phyloP scores from a whole-genome alignment of 2,329 filamentous ascomycete species.

The Macrophomina pseudophaseolina region DNA sequence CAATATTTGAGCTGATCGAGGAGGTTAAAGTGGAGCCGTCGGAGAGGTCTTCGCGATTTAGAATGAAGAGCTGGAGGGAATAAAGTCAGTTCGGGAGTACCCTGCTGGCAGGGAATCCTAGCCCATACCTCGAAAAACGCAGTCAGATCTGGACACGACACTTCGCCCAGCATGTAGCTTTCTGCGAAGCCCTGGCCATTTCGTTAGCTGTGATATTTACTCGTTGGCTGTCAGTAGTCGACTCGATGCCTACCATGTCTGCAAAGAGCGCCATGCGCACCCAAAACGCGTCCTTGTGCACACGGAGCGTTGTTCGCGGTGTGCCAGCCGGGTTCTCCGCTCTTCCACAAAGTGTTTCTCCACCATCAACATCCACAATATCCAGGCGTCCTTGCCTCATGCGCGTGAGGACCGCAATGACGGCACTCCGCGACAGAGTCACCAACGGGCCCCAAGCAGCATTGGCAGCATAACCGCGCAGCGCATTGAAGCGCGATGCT shows the following conservation, averaged over 20 bases:
- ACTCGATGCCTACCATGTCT: constrained; percentile 62
- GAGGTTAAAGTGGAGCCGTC: constrained; percentile 70
- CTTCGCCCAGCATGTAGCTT: constrained; percentile 74
- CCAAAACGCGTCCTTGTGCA: constrained; percentile 73
- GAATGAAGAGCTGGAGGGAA: constrained; percentile 66
- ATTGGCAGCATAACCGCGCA: constrained; percentile 50
- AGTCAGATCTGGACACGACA: constrained; percentile 69
- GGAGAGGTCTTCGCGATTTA: constrained; percentile 67
- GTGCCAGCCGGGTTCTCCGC: constrained; percentile 43
- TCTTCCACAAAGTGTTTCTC: constrained; percentile 49
- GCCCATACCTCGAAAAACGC: constrained; percentile 66
- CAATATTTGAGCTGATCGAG: constrained; percentile 61
- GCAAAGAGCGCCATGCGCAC: constrained; percentile 70
- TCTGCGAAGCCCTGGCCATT: constrained; percentile 65
- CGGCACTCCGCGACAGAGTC: constrained; percentile 50
- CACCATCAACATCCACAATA: constrained; percentile 50
- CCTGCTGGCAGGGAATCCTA: background rate
- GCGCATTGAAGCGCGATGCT: constrained; percentile 44
- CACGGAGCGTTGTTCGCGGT: constrained; percentile 60
- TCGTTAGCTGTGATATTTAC: background rate
- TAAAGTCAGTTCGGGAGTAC: constrained; percentile 13
- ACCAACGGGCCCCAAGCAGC: constrained; percentile 57
- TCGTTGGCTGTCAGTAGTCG: background rate
- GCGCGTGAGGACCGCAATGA: constrained; percentile 51
- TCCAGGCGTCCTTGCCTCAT: constrained; percentile 54